Base-by-base conservation (phyloP, 257 asterid species). In the Nicotiana attenuata region DNA sequence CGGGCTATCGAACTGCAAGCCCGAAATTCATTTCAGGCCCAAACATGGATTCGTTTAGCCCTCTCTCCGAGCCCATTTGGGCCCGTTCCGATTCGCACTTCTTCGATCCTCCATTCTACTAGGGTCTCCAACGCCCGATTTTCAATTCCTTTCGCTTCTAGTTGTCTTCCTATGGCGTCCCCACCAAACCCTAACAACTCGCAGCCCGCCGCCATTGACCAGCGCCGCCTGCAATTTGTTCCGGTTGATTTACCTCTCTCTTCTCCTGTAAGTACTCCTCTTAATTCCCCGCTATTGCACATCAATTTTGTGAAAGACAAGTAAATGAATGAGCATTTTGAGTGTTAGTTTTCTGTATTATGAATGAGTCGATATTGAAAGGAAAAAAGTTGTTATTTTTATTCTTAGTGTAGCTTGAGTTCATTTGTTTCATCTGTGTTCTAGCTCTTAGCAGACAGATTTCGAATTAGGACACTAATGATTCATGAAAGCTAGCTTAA, bases 21-120 rank as follows among this genome's bases (percentile, higher is more conserved):
- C 85, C 86, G 84, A 85, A 80, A 7, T 8, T 65, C 57, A 60
- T 63, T n/a, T 50, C 1, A 76, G 69, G 85, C 84, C 85, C 84
- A 86, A 2, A 7, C n/a, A 15, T 4, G 22, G 41, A 19, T 5
- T 7, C 33, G 41, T 1, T 33, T 16, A 76, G 83, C 83, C 10
- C 3, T 76, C 85, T 65, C 26, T 73, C 61, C 68, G 81, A 66
- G 86, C 88, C 83, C 79, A 47, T 47, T 73, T 73, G 5, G 61
- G 79, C 79, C 79, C 89, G 86, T 82, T 61, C 61, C 65, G 20
- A 45, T 35, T 17, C 4, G 19, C 60, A 35, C 7, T 31, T 38
- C 35, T 61, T 71, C 67, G 17, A 68, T 68, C 56, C 31, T 38
- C 35, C 68, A 24, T 63, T 64, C 81, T 3, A 15, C 64, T 67